Conservation (phyloP, 805 yeast genomes). For the Candida ulmi region DNA sequence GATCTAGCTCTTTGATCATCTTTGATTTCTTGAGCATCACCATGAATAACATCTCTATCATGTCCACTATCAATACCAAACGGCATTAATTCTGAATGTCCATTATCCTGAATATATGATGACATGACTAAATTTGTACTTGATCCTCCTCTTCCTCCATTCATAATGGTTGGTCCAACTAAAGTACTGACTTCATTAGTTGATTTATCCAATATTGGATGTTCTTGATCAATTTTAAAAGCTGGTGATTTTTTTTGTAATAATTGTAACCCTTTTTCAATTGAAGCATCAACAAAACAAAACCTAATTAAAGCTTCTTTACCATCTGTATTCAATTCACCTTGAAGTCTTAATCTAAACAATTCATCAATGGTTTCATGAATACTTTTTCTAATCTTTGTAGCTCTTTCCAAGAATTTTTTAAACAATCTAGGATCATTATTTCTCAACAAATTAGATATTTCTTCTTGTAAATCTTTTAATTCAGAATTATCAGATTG, state of each 20-base stretch:
- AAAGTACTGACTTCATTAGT: too few relatives aligned
- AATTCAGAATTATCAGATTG: conserved; percentile 32
- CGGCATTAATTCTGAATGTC: conserved; percentile 31
- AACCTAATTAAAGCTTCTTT: conserved; percentile 72
- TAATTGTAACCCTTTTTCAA: conserved; percentile 45
- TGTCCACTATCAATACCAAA: conserved; percentile 26
- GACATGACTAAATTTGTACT: conserved; percentile 19
- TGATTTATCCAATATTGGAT: background rate
- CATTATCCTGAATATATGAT: conserved; percentile 22
- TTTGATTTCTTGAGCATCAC: conserved; percentile 26
- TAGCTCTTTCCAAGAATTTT: conserved; percentile 33
- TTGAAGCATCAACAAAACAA: conserved; percentile 64
- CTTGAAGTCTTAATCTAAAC: conserved; percentile 49
- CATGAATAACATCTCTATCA: conserved; percentile 21
- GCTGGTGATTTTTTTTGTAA: conserved; percentile 24
- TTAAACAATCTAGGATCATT: conserved; percentile 24
- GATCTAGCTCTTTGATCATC: conserved; percentile 16
- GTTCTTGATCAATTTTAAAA: background rate
- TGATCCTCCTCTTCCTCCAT: conserved; percentile 11
- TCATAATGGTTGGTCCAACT: conserved; percentile 5
- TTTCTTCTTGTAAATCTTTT: conserved; percentile 51
- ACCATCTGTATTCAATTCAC: conserved; percentile 59
- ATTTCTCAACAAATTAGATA: conserved; percentile 36
- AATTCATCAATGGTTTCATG: conserved; percentile 50
- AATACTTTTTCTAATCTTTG: conserved; percentile 32